These are phyloP conservation scores for Lentinus brumalis DNA, from an alignment of 768 basidiomycete genomes.

Conservation along the genomic window DNA sequence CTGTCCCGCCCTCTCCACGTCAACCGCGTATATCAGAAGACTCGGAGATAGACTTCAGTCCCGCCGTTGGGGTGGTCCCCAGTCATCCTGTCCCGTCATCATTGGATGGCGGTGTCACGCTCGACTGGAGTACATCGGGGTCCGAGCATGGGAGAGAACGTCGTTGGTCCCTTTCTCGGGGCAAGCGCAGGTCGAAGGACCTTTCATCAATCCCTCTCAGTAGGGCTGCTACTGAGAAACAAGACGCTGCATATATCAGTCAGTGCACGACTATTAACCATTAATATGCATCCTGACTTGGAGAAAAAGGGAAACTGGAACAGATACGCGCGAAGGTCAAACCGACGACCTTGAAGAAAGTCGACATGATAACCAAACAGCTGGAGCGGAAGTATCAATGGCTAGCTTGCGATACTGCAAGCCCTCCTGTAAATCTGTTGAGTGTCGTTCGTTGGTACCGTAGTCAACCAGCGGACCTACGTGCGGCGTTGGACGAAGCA, in stretches of 20 bases:
- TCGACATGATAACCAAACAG: constrained; percentile 64
- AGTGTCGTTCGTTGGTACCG: constrained; percentile 63
- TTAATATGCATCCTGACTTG: background rate
- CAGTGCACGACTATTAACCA: constrained; percentile 7
- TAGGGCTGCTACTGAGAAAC: constrained; percentile 53
- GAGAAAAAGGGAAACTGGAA: constrained; percentile 54
- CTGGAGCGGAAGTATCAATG: constrained; percentile 64
- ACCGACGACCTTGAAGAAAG: constrained; percentile 62
- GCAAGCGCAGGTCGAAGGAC: constrained; percentile 61
- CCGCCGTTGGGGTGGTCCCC: constrained; percentile 51
- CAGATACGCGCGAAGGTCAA: constrained; percentile 52
- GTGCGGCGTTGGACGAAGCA: constrained; percentile 56
- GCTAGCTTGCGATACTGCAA: constrained; percentile 37
- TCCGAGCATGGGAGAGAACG: constrained; percentile 64
- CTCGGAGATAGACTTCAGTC: constrained; percentile 70
- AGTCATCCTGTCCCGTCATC: constrained; percentile 71
- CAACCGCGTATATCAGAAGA: constrained; percentile 21
- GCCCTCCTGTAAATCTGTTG: constrained; percentile 48
- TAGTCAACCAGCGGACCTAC: constrained; percentile 48
- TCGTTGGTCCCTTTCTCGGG: constrained; percentile 60
- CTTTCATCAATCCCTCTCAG: constrained; percentile 51
- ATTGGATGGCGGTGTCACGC: constrained; percentile 64
- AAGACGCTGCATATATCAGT: constrained; percentile 63
- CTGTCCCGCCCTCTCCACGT: background rate
- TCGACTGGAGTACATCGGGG: constrained; percentile 71